phyloP scores from a whole-genome alignment of 163 green algal genomes.

The Prototheca cutis region DNA sequence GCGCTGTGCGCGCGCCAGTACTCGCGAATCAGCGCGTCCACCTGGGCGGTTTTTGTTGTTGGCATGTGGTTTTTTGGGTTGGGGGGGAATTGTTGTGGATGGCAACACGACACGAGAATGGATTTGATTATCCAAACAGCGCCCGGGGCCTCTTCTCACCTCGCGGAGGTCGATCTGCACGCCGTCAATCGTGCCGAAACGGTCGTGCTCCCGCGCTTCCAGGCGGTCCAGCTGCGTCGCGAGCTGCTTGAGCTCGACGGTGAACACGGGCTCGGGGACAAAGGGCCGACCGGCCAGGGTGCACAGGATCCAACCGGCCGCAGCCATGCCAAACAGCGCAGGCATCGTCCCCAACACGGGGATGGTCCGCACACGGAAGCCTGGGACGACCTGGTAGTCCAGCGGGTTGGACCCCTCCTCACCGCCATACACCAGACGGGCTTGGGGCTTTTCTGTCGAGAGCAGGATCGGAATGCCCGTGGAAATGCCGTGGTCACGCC shows the following conservation, averaged over 20 bases:
- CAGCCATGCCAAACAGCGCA: conserved; percentile 85
- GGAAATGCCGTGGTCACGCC: conserved; percentile 51
- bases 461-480: conserved; percentile 72
- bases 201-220: conserved; percentile 57
- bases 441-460: conserved; percentile 73
- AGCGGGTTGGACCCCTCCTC: conserved; percentile 37
- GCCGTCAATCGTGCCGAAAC: conserved; percentile 29
- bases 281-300: conserved; percentile 58
- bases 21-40: conserved; percentile 21
- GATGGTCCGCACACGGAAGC: conserved; percentile 91
- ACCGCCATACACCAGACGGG: conserved; percentile 56
- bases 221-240: conserved; percentile 53
- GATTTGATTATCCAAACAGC: neutral
- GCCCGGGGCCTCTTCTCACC: conserved; percentile 13
- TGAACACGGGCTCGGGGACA: conserved; percentile 41
- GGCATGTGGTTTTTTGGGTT: too few relatives aligned
- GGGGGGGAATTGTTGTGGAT: too few relatives aligned
- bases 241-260: conserved; percentile 38
- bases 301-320: conserved; percentile 74
- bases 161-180: conserved; percentile 37
- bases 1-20: conserved; percentile 73
- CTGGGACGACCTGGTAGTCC: conserved; percentile 88
- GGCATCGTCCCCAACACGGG: conserved; percentile 88
- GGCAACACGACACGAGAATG: neutral
- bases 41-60: too few relatives aligned